Percentiles rank a stretch among this genome's conserved stretches.
Evolutionary conservation across 257 asterid species (phyloP).

Genomic region (Nicotiana otophora): DNA sequence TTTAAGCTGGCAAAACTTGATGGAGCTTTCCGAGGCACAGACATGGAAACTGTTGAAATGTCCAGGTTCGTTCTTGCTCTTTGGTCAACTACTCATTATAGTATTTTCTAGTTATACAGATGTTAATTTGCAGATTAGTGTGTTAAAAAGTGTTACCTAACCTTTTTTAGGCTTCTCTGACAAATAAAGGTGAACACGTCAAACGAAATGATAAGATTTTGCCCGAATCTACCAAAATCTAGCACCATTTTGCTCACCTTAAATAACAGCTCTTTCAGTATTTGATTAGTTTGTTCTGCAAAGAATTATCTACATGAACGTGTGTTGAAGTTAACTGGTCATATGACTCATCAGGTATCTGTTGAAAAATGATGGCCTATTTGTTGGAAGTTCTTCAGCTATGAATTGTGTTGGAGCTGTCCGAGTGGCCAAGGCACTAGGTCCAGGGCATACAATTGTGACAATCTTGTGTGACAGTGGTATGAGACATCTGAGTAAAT

Average conservation of each 20-base stretch:
- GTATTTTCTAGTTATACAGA: background rate
- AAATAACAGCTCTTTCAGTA: background rate
- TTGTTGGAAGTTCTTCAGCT: constrained; percentile 95
- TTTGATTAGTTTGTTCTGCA: background rate
- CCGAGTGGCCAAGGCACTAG: constrained; percentile 65
- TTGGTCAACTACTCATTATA: background rate
- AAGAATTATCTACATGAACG: background rate
- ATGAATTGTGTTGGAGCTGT: constrained; percentile 99
- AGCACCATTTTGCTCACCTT: background rate
- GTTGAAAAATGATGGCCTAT: constrained; percentile 84
- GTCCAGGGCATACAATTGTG: constrained; percentile 85
- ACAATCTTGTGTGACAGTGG: constrained; percentile 94
- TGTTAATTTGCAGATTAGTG: background rate
- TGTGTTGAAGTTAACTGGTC: background rate
- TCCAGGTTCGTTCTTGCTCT: constrained; percentile 49
- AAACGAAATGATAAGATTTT: background rate
- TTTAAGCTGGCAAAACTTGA: constrained; percentile 78
- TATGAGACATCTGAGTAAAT: constrained; percentile 93
- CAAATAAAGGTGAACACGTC: background rate
- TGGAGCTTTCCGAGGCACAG: constrained; percentile 89
- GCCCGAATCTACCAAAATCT: background rate
- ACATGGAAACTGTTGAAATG: constrained; percentile 92
- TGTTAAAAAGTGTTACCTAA: background rate
- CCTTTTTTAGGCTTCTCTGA: background rate
- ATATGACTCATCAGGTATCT: constrained; percentile 45